phyloP scores from a whole-genome alignment of 106 monocot species.

The Apostasia ramifera region DNA sequence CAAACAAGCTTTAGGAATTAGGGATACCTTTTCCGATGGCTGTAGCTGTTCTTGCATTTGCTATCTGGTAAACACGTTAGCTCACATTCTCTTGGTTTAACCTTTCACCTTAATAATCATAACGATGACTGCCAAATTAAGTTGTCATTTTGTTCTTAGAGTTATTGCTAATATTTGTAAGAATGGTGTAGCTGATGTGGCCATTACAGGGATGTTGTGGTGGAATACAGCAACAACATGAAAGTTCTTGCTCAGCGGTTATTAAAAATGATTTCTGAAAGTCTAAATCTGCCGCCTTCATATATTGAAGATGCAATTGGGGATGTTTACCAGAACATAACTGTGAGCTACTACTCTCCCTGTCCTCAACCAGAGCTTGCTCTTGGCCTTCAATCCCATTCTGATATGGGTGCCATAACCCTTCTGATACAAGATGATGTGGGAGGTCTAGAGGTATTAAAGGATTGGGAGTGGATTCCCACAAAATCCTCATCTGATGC shows the following conservation, averaged over 20 bases:
- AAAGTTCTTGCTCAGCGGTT: slow-evolving; percentile 72
- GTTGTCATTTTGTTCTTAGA: background rate
- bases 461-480: slow-evolving; percentile 68
- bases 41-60: too few relatives aligned
- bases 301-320: slow-evolving; percentile 76
- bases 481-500: slow-evolving; percentile 56
- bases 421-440: slow-evolving; percentile 97
- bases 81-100: too few relatives aligned
- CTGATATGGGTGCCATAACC: slow-evolving; percentile 93
- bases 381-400: slow-evolving; percentile 91
- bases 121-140: too few relatives aligned
- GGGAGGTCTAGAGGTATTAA: slow-evolving; percentile 82
- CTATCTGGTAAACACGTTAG: too few relatives aligned
- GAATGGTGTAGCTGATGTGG: background rate
- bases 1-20: too few relatives aligned
- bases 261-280: slow-evolving; percentile 51
- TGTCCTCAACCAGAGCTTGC: slow-evolving; percentile 97
- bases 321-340: slow-evolving; percentile 89
- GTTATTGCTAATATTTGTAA: background rate
- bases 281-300: slow-evolving; percentile 39
- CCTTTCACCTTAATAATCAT: too few relatives aligned
- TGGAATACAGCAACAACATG: slow-evolving; percentile 71
- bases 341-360: slow-evolving; percentile 78
- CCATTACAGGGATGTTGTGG: slow-evolving; percentile 46
- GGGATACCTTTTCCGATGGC: too few relatives aligned